phyloP scores from a whole-genome alignment of 202 grass and related monocot species.

The Tripidium arundinaceum region DNA sequence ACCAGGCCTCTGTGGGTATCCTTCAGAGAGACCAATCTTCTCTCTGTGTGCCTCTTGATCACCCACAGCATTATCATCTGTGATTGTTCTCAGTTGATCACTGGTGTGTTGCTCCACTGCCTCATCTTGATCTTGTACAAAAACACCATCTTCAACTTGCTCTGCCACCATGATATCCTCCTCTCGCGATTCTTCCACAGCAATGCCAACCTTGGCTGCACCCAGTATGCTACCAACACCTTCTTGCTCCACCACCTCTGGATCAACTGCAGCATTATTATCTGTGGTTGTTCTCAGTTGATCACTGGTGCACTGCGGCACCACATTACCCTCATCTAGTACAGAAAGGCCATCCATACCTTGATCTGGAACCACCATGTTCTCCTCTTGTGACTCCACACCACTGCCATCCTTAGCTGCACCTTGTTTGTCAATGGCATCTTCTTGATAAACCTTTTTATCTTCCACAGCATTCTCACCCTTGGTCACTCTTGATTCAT shows the following conservation, averaged over 20 bases:
- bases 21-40: constrained; percentile 31
- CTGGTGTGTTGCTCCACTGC: background rate
- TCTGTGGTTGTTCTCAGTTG: background rate
- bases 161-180: background rate
- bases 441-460: constrained; percentile 16
- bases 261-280: background rate
- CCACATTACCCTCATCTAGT: background rate
- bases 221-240: background rate
- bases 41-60: constrained; percentile 21
- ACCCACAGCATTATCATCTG: background rate
- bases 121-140: constrained; percentile 4
- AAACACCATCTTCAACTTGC: constrained; percentile 9
- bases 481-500: background rate
- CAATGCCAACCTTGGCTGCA: background rate
- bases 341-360: background rate
- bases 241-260: constrained; percentile 3
- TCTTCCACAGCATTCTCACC: background rate
- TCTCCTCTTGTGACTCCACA: background rate
- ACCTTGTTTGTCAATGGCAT: background rate
- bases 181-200: background rate
- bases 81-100: constrained; percentile 2
- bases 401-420: background rate
- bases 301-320: background rate
- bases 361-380: constrained; percentile 3
- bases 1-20: constrained; percentile 48